A percentile compares a stretch with the other conserved stretches of the same genome.
Conservation (phyloP, 352 stramenopile species). For the Pythium monospermum region DNA sequence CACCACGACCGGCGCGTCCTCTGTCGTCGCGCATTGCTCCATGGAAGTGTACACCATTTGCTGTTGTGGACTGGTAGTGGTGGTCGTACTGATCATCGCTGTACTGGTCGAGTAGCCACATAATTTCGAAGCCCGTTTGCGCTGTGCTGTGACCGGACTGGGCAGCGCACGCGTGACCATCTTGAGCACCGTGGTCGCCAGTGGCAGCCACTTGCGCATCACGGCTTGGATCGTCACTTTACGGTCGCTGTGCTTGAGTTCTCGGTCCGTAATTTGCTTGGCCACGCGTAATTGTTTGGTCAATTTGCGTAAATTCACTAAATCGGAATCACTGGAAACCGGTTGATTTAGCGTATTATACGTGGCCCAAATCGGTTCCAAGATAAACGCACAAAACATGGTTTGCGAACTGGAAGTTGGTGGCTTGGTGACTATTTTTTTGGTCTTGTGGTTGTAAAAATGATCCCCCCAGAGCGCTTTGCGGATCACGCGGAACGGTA, state of each 20-base stretch:
- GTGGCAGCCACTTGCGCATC: constrained; percentile 89
- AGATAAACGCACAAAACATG: constrained; percentile 92
- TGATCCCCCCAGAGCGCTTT: constrained; percentile 90
- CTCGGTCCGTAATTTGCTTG: constrained; percentile 61
- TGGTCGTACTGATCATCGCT: neutral
- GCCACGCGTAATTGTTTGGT: constrained; percentile 61
- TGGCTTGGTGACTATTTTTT: constrained; percentile 85
- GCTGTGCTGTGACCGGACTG: constrained; percentile 67
- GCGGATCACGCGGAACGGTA: constrained; percentile 57
- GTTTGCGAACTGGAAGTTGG: constrained; percentile 63
- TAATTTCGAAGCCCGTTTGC: constrained; percentile 61
- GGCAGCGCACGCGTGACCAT: constrained; percentile 88
- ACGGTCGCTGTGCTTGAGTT: constrained; percentile 67
- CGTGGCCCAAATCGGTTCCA: constrained; percentile 87
- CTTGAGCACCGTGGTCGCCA: constrained; percentile 81
- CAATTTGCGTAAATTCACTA: constrained; percentile 54
- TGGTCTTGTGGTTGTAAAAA: constrained; percentile 88
- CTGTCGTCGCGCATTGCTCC: constrained; percentile 44
- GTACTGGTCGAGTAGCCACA: constrained; percentile 30
- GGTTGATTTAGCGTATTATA: constrained; percentile 66
- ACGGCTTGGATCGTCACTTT: constrained; percentile 56
- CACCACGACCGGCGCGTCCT: constrained; percentile 73
- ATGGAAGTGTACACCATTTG: constrained; percentile 43
- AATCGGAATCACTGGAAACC: constrained; percentile 38
- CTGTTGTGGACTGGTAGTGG: constrained; percentile 16